Percentiles rank a stretch among this genome's conserved stretches.
phyloP scores from a whole-genome alignment of 495 filamentous ascomycete species.

The Monascus purpureus region DNA sequence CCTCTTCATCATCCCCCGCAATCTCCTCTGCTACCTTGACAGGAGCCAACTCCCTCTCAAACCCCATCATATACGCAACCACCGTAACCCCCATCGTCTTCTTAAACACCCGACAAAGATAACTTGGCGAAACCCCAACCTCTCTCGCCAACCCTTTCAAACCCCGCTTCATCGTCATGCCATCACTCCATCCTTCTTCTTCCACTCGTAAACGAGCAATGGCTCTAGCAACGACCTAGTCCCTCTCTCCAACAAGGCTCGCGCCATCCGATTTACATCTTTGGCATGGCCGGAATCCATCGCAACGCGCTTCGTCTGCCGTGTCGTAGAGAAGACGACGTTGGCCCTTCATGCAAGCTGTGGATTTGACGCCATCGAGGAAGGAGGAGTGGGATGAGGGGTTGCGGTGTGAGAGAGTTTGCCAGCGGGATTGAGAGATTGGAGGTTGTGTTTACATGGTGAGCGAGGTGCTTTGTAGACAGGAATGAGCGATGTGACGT shows the following conservation, averaged over 20 bases:
- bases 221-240: constrained; percentile 6
- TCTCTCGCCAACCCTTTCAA: constrained; percentile 5
- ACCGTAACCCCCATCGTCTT: constrained; percentile 7
- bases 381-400: constrained; percentile 17
- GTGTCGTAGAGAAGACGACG: constrained; percentile 34
- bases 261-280: constrained; percentile 32
- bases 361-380: constrained; percentile 40
- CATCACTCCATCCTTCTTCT: no score
- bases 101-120: constrained; percentile 9
- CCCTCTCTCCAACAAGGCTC: constrained; percentile 5
- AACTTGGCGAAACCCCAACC: constrained; percentile 6
- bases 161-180: neutral
- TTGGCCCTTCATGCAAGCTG: constrained; percentile 42
- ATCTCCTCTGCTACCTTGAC: no score
- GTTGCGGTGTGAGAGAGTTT: constrained; percentile 1
- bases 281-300: constrained; percentile 40
- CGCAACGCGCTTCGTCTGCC: constrained; percentile 27
- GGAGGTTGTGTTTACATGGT: no score
- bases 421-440: neutral
- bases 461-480: no score
- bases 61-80: constrained; percentile 3
- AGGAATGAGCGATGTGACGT: no score
- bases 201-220: constrained; percentile 2
- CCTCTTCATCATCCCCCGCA: no score
- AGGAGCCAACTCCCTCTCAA: constrained; percentile 8